phyloP scores from a whole-genome alignment of 345 rosid genomes.

The Populus tremula region DNA sequence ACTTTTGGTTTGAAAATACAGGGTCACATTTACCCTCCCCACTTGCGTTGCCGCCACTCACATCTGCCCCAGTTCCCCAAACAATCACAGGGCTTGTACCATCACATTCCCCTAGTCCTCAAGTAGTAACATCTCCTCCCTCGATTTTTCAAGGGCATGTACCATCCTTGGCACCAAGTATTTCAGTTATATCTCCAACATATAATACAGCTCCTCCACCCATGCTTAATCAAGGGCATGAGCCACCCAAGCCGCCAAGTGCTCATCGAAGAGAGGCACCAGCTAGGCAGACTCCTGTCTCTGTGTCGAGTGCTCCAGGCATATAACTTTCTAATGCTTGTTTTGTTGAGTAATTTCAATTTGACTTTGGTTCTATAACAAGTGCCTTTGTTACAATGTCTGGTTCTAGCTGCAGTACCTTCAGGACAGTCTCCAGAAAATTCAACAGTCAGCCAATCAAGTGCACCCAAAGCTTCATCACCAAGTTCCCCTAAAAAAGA shows the following conservation, averaged over 20 bases:
- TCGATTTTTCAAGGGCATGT: conserved; percentile 13
- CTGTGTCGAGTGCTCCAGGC: conserved; percentile 47
- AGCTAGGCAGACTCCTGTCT: conserved; percentile 32
- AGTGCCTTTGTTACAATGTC: conserved; percentile 4
- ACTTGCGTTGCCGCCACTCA: conserved; percentile 38
- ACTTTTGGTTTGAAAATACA: conserved; percentile 24
- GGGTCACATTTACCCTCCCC: conserved; percentile 32
- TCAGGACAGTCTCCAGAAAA: conserved; percentile 14
- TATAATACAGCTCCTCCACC: conserved; percentile 35
- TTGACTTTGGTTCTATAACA: conserved; percentile 4
- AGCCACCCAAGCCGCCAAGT: conserved; percentile 23
- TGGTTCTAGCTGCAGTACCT: conserved; percentile 26
- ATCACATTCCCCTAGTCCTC: conserved; percentile 33
- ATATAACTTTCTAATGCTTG: conserved; percentile 9
- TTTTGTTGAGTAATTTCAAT: conserved; percentile 8
- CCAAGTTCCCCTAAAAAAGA: conserved; percentile 19
- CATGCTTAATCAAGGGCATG: conserved; percentile 1
- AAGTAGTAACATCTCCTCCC: conserved; percentile 43
- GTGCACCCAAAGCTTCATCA: conserved; percentile 27
- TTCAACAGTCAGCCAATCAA: conserved; percentile 16
- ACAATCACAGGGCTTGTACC: conserved; percentile 37
- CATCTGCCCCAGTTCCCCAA: conserved; percentile 39
- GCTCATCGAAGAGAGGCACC: conserved; percentile 32
- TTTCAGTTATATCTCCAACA: conserved; percentile 15
- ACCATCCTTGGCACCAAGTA: conserved; percentile 29